These are phyloP conservation scores for Pestalotiopsis sp. DNA, from an alignment of 2,329 filamentous ascomycete species.

Conservation along the genomic window DNA sequence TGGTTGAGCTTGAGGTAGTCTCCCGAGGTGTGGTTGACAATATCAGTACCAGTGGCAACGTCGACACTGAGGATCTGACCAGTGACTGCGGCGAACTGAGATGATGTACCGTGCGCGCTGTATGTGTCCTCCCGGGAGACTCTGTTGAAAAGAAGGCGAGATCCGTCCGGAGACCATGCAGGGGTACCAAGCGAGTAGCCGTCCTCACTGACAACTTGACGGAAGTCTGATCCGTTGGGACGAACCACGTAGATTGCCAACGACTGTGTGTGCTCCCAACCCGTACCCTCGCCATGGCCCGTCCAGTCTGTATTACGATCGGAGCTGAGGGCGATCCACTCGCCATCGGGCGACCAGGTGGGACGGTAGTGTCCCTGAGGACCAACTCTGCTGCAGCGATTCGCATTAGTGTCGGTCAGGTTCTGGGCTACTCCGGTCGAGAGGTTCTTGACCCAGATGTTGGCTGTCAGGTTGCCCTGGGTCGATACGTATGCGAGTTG, in stretches of 20 bases:
- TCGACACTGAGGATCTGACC: conserved; percentile 39
- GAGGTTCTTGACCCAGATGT: conserved; percentile 43
- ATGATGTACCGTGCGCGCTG: conserved; percentile 34
- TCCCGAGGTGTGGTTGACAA: conserved; percentile 30
- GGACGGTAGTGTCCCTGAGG: conserved; percentile 42
- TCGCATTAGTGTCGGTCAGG: conserved; percentile 36
- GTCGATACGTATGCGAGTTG: conserved; percentile 44
- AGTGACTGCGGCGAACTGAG: conserved; percentile 25
- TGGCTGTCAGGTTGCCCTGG: conserved; percentile 35
- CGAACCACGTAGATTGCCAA: conserved; percentile 43
- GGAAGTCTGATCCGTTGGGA: conserved; percentile 39
- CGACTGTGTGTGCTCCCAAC: conserved; percentile 45
- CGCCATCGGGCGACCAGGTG: conserved; percentile 42
- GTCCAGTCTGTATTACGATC: conserved; percentile 45
- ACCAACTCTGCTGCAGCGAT: conserved; percentile 22
- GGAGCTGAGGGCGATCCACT: conserved; percentile 44
- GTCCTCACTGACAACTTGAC: conserved; percentile 33
- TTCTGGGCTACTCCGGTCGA: conserved; percentile 34
- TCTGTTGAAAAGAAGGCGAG: conserved; percentile 41
- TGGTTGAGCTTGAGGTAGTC: conserved; percentile 34
- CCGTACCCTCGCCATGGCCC: conserved; percentile 40
- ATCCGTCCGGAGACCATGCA: conserved; percentile 39
- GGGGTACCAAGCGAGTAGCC: conserved; percentile 41
- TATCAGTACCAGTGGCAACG: conserved; percentile 39
- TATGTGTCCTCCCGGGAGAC: conserved; percentile 41